Evolutionary conservation across 2,329 filamentous ascomycete genomes (phyloP), one percentile per base, ranked within the genome.

Genomic region (Xylaria sp.): DNA sequence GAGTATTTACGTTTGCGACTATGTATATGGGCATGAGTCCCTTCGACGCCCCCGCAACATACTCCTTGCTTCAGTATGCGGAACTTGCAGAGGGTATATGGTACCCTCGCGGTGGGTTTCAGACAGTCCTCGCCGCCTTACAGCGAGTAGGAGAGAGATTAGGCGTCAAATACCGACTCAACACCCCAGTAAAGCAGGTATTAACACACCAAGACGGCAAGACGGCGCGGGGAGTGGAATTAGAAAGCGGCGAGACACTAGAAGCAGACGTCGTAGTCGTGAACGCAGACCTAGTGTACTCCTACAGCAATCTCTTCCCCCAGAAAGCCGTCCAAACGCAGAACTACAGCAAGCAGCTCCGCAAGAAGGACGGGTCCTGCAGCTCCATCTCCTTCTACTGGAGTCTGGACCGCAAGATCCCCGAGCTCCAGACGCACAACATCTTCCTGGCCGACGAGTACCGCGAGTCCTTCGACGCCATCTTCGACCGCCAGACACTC

Each of bases 11-110:
- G 0, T 92, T 92, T 75, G 89, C 86, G 21, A 92, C 88, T 69
- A 93, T 92, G 90, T 92, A 93, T 71, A 90, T 92, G 87, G 90
- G 90, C 0, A 92, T 92, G 90, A 88, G 83, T 57, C 90, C 90
- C 0, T 92, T 90, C 72, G 88, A 91, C 71, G 89, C 90, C 0
- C 90, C 90, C 0, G 89, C 87, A 3, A 92, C 90, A 1, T 92
- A 92, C 76, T 88, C 84, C 51, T 75, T 92, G 62, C 78, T 92
- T 54, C 90, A 92, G 75, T 92, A 92, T 73, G 90, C 90, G 0
- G 90, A 92, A 77, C 77, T 92, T 33, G 87, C 88, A 0, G 89
- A 93, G 77, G 90, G 90, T 0, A 91, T 93, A 45, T 90, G 89
- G 87, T 92, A 91, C 76, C 89, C 89, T 0, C 80, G 83, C 21